Evolutionary conservation across 2,329 filamentous ascomycete genomes (phyloP).

Genomic region (Diaporthe citri): DNA sequence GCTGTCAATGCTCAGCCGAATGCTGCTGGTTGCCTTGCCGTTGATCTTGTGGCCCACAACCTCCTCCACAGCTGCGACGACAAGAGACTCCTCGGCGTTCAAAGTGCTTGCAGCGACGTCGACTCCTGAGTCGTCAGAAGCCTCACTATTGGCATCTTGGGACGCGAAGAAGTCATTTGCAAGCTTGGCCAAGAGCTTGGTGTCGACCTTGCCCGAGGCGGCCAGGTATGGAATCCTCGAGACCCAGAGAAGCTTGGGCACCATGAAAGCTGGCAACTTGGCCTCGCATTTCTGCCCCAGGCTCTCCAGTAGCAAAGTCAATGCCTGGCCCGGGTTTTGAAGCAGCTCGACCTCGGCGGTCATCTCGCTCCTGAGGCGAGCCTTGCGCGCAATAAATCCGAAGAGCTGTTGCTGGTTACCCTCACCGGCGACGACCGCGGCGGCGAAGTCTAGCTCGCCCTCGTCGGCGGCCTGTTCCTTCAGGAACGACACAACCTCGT

Average conservation of each 20-base stretch:
- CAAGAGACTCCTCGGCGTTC: conserved; percentile 21
- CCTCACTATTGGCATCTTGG: conserved; percentile 8
- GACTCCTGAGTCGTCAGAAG: conserved; percentile 25
- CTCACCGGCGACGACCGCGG: conserved; percentile 30
- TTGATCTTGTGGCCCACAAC: conserved; percentile 33
- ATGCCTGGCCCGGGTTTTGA: conserved; percentile 6
- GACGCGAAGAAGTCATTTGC: conserved; percentile 20
- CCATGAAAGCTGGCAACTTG: conserved; percentile 43
- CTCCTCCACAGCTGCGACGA: conserved; percentile 39
- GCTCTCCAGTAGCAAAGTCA: conserved; percentile 20
- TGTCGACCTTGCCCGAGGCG: conserved; percentile 43
- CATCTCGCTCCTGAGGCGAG: conserved; percentile 36
- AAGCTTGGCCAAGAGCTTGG: conserved; percentile 34
- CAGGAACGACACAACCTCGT: conserved; percentile 39
- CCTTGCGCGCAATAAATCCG: conserved; percentile 39
- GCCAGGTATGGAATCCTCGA: conserved; percentile 42
- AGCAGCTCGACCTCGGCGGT: conserved; percentile 37
- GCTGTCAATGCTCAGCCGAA: conserved; percentile 54
- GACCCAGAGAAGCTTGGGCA: conserved; percentile 42
- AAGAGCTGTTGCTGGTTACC: conserved; percentile 39
- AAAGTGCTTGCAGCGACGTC: conserved; percentile 31
- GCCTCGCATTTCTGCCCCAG: conserved; percentile 38
- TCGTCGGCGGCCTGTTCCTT: conserved; percentile 34
- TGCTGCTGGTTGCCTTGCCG: conserved; percentile 43
- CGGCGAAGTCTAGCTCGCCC: conserved; percentile 39